phyloP scores from a whole-genome alignment of 2,329 filamentous ascomycete genomes.

The Pseudogymnoascus sp. region DNA sequence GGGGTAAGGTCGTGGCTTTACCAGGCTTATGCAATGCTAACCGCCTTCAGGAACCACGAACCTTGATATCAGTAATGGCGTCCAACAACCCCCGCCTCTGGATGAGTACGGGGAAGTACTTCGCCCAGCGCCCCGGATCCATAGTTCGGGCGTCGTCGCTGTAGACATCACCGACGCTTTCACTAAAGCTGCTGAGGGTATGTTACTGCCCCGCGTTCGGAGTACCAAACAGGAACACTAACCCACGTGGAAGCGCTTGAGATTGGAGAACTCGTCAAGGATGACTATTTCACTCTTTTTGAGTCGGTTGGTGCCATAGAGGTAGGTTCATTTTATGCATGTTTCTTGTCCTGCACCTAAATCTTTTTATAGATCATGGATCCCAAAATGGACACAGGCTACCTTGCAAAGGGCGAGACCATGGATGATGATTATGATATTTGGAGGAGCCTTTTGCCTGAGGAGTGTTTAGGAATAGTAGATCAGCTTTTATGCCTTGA shows the following conservation, averaged over 20 bases:
- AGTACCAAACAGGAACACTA: background rate
- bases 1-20: conserved; percentile 17
- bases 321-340: conserved; percentile 34
- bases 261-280: conserved; percentile 81
- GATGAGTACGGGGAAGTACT: conserved; percentile 22
- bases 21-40: conserved; percentile 14
- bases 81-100: conserved; percentile 18
- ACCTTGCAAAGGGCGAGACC: conserved; percentile 67
- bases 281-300: conserved; percentile 89
- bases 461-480: conserved; percentile 85
- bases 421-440: conserved; percentile 79
- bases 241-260: conserved; percentile 51
- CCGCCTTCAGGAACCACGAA: conserved; percentile 21
- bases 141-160: conserved; percentile 43
- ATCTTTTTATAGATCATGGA: conserved; percentile 75
- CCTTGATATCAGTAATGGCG: conserved; percentile 24
- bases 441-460: conserved; percentile 56
- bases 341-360: background rate
- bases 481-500: conserved; percentile 87
- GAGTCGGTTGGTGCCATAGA: conserved; percentile 86
- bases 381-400: conserved; percentile 96
- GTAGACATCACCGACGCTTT: conserved; percentile 54
- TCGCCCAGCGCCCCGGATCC: conserved; percentile 26
- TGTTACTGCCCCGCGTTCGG: conserved; percentile 20
- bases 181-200: conserved; percentile 45